Base-by-base conservation (phyloP, 1,139 yeast species). In the Diutina ranongensis region DNA sequence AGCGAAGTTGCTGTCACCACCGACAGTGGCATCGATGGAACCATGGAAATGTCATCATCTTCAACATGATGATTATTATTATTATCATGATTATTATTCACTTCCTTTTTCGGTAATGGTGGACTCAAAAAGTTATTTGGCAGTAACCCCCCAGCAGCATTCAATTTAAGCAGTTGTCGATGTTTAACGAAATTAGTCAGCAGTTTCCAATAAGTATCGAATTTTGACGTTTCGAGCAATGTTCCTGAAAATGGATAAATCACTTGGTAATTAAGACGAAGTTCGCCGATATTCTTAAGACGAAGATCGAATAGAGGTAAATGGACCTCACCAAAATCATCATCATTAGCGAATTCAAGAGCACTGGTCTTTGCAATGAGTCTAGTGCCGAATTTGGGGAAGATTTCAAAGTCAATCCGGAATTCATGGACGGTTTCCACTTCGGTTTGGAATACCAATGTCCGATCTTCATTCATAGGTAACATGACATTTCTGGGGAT, bases 131-230 rank as follows among this genome's bases (percentile, higher is more conserved):
- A 62, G 50, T 64, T 66, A 50, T 65, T 68, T 2, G 74, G 75
- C 1, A 74, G 68, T 49, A 68, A 60, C 4, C 69, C 69, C 7
- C 71, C 69, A 18, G 68, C 70, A 3, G 67, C 66, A 50, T 64
- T 66, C 47, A 60, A 54, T 46, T 64, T 67, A 47, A 61, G 54
- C 3, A 62, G 55, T 31, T 58, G 58, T 40, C 56, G 60, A 46
- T 60, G 61, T 46, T 67, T 68, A 20, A 67, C 64, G 46, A 66
- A 64, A 44, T 65, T 65, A 3, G 75, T 76, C 0, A 95, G 84
- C 1, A 95, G 81, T 62, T 89, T 92, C 98, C 98, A 92, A 63
- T 92, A 92, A 0, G 97, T 89, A 57, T 89, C 97, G 58, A 86
- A 89, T 64, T 88, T 86, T 4, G 95, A 81, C 40, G 94, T 85